These are phyloP conservation scores for Monilinia laxa DNA, from an alignment of 2,329 filamentous ascomycete species.

Conservation along the genomic window DNA sequence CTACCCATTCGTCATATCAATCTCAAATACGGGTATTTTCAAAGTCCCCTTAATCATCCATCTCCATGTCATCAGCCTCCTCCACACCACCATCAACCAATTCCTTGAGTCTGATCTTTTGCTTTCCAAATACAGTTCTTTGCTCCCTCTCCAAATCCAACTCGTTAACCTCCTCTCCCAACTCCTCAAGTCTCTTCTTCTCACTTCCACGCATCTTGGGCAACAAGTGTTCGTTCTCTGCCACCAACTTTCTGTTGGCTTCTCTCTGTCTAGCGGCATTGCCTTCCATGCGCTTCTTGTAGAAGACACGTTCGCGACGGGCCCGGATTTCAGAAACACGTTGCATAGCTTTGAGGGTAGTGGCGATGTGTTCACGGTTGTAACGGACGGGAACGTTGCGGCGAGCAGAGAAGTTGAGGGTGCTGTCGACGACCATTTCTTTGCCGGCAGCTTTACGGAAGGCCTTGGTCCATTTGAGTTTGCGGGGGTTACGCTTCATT, in stretches of 20 bases:
- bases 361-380: slow-evolving; percentile 85
- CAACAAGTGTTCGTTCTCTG: slow-evolving; percentile 88
- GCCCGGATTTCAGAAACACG: slow-evolving; percentile 81
- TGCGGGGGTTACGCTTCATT: slow-evolving; percentile 97
- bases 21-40: slow-evolving; percentile 24
- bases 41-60: slow-evolving; percentile 41
- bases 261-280: slow-evolving; percentile 81
- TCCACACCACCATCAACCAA: slow-evolving; percentile 40
- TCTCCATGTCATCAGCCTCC: slow-evolving; percentile 51
- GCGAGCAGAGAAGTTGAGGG: slow-evolving; percentile 85
- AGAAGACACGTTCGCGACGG: slow-evolving; percentile 85
- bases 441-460: slow-evolving; percentile 84
- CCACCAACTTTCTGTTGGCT: slow-evolving; percentile 81
- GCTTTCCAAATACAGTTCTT: slow-evolving; percentile 43
- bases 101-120: slow-evolving; percentile 43
- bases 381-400: slow-evolving; percentile 95
- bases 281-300: slow-evolving; percentile 89
- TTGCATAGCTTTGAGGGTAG: slow-evolving; percentile 90
- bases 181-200: slow-evolving; percentile 57
- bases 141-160: slow-evolving; percentile 51
- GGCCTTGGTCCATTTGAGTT: slow-evolving; percentile 95
- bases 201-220: slow-evolving; percentile 67
- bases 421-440: slow-evolving; percentile 88
- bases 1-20: neutral
- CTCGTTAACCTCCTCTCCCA: slow-evolving; percentile 44